phyloP scores from a whole-genome alignment of 192 early-diverging fungal genomes.

The Thamnidium elegans region DNA sequence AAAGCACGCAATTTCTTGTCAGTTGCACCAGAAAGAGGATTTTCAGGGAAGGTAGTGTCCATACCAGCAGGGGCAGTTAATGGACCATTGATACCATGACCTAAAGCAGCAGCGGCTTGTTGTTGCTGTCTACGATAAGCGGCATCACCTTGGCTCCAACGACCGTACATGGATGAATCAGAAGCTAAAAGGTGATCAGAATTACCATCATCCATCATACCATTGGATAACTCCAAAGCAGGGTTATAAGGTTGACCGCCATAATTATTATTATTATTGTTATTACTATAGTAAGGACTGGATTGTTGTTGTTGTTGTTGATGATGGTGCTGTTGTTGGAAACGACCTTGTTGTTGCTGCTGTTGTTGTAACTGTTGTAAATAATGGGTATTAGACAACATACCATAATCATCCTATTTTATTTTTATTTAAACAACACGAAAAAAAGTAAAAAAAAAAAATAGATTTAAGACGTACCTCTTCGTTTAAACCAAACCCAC shows the following conservation, averaged over 20 bases:
- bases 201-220: conserved; percentile 1
- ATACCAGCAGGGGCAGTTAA: conserved; percentile 37
- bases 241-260: not conserved
- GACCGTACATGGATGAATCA: conserved; percentile 25
- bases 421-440: not conserved
- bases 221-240: not conserved
- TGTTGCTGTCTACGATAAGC: conserved; percentile 20
- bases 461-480: conserved; percentile 11
- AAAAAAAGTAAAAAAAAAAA: conserved; percentile 5
- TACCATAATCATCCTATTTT: not conserved
- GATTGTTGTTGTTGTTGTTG: conserved; percentile 45
- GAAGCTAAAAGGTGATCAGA: not conserved
- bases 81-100: conserved; percentile 24
- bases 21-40: conserved; percentile 20
- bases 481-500: conserved; percentile 20
- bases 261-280: conserved; percentile 5
- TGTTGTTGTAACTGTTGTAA: conserved; percentile 5
- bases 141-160: conserved; percentile 27
- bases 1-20: conserved; percentile 50
- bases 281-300: conserved; percentile 26
- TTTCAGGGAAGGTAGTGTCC: conserved; percentile 23
- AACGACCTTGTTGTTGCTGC: conserved; percentile 36
- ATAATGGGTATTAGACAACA: conserved; percentile 5
- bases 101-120: conserved; percentile 23
- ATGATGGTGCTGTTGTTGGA: conserved; percentile 27